phyloP scores from a whole-genome alignment of 176 grass and related monocot species.

The Melocanna baccifera region DNA sequence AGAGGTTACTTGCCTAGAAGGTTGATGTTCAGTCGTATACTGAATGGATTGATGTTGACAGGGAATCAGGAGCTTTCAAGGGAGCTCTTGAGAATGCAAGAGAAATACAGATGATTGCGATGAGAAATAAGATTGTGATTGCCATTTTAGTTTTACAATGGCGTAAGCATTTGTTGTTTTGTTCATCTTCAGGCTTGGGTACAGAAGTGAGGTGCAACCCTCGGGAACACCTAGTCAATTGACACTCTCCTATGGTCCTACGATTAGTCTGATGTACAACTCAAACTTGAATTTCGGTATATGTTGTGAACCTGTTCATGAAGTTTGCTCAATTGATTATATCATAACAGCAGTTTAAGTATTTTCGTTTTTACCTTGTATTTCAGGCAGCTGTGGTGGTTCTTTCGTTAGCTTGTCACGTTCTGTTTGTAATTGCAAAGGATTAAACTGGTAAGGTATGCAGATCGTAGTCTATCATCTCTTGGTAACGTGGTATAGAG shows the following conservation, averaged over 20 bases:
- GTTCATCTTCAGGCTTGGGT: neutral
- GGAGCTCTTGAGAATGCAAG: constrained; percentile 80
- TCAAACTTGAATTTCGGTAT: neutral
- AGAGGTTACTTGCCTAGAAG: constrained; percentile 87
- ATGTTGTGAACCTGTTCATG: neutral
- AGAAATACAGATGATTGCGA: constrained; percentile 52
- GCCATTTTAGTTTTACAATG: neutral
- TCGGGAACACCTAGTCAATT: neutral
- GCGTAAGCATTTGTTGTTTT: neutral
- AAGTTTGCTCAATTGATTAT: neutral
- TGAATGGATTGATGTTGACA: constrained; percentile 78
- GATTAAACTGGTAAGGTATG: neutral
- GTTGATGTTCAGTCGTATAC: constrained; percentile 85
- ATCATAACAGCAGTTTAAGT: neutral
- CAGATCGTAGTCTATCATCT: neutral
- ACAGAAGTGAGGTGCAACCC: neutral
- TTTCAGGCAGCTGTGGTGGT: neutral
- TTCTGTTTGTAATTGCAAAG: neutral
- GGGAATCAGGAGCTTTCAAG: constrained; percentile 80
- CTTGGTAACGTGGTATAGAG: neutral
- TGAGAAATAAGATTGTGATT: constrained; percentile 66
- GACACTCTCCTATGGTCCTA: neutral
- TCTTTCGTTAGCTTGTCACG: neutral
- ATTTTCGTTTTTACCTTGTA: neutral
- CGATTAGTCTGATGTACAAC: constrained; percentile 3